A percentile compares a stretch with the other conserved stretches of the same genome.
These are phyloP conservation scores for Oxytropis ochrocephala DNA, from an alignment of 306 rosid species.

Conservation along the genomic window DNA sequence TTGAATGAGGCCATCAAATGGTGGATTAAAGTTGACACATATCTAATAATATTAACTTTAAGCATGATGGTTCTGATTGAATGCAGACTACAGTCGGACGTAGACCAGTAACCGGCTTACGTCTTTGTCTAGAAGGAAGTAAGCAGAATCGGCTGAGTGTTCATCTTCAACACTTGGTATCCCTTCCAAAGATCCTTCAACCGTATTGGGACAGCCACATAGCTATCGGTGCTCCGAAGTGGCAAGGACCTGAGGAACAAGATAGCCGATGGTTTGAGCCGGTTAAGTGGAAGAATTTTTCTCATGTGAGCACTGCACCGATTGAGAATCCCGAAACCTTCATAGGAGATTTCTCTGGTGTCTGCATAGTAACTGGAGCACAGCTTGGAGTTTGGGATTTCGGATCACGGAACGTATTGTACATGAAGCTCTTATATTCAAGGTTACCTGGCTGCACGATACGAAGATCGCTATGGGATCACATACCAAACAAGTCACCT, in stretches of 20 bases:
- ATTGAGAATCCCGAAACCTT: slow-evolving; percentile 64
- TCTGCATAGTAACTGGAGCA: slow-evolving; percentile 64
- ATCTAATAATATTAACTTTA: background rate
- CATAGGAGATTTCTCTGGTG: slow-evolving; percentile 53
- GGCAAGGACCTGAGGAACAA: slow-evolving; percentile 88
- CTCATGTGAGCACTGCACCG: slow-evolving; percentile 84
- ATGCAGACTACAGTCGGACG: slow-evolving; percentile 84
- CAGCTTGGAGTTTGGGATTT: slow-evolving; percentile 94
- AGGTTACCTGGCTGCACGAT: slow-evolving; percentile 72
- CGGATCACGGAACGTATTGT: slow-evolving; percentile 67
- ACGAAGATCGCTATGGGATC: slow-evolving; percentile 76
- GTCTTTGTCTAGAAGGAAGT: slow-evolving; percentile 65
- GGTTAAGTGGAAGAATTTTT: slow-evolving; percentile 74
- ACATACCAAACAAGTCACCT: slow-evolving; percentile 31
- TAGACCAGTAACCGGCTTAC: slow-evolving; percentile 75
- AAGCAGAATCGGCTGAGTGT: slow-evolving; percentile 67
- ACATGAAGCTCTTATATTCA: slow-evolving; percentile 75
- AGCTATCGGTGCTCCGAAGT: slow-evolving; percentile 85
- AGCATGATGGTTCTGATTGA: background rate
- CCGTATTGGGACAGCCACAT: slow-evolving; percentile 72
- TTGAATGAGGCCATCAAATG: background rate
- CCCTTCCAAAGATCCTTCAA: slow-evolving; percentile 73
- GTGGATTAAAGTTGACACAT: background rate
- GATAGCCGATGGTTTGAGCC: slow-evolving; percentile 93
- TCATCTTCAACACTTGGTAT: slow-evolving; percentile 73